Base-by-base conservation (phyloP, 2,329 filamentous ascomycete species). In the Tolypocladium ovalisporum region DNA sequence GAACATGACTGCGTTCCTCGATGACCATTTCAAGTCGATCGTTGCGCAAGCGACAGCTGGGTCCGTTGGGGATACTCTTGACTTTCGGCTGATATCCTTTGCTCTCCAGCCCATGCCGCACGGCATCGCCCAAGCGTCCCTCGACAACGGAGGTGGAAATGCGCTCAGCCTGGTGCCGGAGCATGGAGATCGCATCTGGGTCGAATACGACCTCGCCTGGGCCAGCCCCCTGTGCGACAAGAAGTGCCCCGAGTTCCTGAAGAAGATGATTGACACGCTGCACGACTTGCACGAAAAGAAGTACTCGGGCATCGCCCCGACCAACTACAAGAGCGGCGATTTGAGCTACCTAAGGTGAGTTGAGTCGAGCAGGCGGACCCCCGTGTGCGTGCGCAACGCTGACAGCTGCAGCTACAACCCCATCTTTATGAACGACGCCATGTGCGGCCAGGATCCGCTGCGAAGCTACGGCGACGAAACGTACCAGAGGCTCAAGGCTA, bases 151-250 rank as follows among this genome's bases (percentile, higher is more conserved):
- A 17, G 60, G 62, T 13, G 59, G 60, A 27, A 67, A 70, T 54
- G 60, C 65, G 10, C 65, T 69, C n/a, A 61, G 62, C 22, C 54
- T 69, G 9, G 57, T 58, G 19, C 62, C 66, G 2, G 57, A 60
- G 3, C 49, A 61, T 13, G 66, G 67, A 17, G 67, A 69, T 52
- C 62, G 63, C 9, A 59, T 68, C 17, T 70, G 66, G 73, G 63
- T 68, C 56, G 63, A 65, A 36, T 72, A 70, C 63, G 67, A 66
- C 10, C 47, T 64, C 15, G 61, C 65, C 9, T 68, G 67, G 67
- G 39, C 63, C 3, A 62, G 56, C 24, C 54, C 56, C 1, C 17
- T 59, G 12, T 65, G 62, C 24, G 67, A 69, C 54, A 29, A 52
- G 1, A 12, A 34, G 13, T 65, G 63, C 36, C 58, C 59, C 1